Base-by-base conservation (phyloP, 495 filamentous ascomycete genomes). In the Aspergillus affinis region DNA sequence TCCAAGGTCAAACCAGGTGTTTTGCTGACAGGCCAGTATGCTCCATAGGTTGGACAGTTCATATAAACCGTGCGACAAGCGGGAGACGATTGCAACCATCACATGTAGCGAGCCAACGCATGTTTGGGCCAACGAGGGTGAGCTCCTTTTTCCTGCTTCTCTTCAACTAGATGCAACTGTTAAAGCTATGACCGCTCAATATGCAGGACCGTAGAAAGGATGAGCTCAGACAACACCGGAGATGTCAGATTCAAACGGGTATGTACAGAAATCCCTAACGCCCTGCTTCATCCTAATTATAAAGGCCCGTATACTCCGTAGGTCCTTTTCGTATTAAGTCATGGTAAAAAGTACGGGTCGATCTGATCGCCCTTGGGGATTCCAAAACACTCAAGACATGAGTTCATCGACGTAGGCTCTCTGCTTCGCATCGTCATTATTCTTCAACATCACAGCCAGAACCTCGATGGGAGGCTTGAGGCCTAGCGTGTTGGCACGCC, bases 381-480 rank as follows among this genome's bases (percentile, higher is more conserved):
- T 32, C 7, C 30, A 12, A 6, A 21, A 6, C 48, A 36, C 21
- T 73, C 63, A 78, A 44, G 76, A 78, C 80, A 96, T 79, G 63
- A 96, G 67, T 68, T 90, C 87, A 72, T 97, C 94, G 54, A 97
- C 85, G 72, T 91, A 84, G 32, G 93, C 89, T 60, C 77, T 75
- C 71, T 96, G 69, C 10, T 65, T 76, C 17, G 68, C 67, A 8
- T 81, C 79, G 41, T 77, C 78, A 7, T 83, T 74, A 62, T 93
- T 85, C 68, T 84, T 88, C 56, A 96, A 65, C 44, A 97, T 69
- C 21, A 97, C 90, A 0, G 91, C 89, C 4, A 97, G 78, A n/a
- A 98, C 92, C 72, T 97, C 93, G 32, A 96, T 80, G 0, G 95
- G 94, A 0, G 95, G 95, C 44, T 90, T 82, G 51, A 99, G 74